Evolutionary conservation across 1,139 yeast genomes (phyloP).

Genomic region (Candida pseudoviswanathii): DNA sequence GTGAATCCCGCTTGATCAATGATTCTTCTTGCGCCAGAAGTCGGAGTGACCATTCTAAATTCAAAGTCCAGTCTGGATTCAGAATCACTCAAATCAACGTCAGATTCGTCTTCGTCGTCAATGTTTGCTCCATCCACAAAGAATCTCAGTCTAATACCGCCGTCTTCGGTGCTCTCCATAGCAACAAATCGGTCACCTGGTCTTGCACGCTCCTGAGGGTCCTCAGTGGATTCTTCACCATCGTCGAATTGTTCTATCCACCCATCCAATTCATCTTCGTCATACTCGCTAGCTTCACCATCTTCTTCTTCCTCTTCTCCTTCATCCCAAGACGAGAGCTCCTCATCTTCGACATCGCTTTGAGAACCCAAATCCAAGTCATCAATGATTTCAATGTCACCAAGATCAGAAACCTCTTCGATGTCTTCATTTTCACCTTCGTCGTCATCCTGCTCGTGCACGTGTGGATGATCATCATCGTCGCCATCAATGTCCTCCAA

Average conservation of each 20-base stretch:
- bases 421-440: conserved; percentile 15
- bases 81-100: conserved; percentile 24
- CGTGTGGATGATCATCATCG: conserved; percentile 22
- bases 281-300: conserved; percentile 37
- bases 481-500: conserved; percentile 15
- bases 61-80: conserved; percentile 28
- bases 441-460: conserved; percentile 13
- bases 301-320: conserved; percentile 15
- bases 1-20: conserved; percentile 15
- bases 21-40: conserved; percentile 12
- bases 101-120: conserved; percentile 21
- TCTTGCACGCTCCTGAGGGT: conserved; percentile 13
- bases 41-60: conserved; percentile 15
- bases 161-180: conserved; percentile 10
- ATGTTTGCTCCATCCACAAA: conserved; percentile 5
- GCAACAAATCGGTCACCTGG: conserved; percentile 8
- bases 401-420: conserved; percentile 24
- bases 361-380: conserved; percentile 37
- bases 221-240: conserved; percentile 20
- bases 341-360: conserved; percentile 29
- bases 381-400: conserved; percentile 45
- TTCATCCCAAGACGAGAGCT: background rate
- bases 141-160: conserved; percentile 10
- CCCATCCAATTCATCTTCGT: conserved; percentile 45
- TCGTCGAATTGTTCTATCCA: conserved; percentile 48